Evolutionary conservation across 805 yeast species (phyloP), one percentile per base, ranked within the genome.

Genomic region (Grigorovia jiainica): DNA sequence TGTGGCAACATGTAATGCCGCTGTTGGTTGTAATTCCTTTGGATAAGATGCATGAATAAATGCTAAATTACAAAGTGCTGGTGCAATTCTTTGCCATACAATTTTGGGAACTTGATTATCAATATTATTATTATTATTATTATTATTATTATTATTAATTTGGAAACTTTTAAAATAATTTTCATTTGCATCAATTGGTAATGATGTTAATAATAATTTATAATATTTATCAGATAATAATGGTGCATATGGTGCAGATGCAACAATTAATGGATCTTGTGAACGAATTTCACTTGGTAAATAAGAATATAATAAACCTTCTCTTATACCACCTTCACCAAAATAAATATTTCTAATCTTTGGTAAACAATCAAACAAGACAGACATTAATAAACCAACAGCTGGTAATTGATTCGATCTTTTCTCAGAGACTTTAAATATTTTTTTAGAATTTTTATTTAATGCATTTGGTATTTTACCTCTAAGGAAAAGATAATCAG

Each of bases 11-110:
- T 76, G 80, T 33, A 82, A 64, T 1, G 87, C 84, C 1, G 86
- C 82, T 5, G 81, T 73, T 7, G 89, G 79, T 60, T 81, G 90
- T 39, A 81, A 60, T 54, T 82, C 90, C 53, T 81, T 78, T 24
- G 87, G 84, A 54, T 80, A 82, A 7, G 87, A 77, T 25, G 84
- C 78, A 55, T 82, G 89, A 10, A 79, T 82, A 60, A 82, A 83
- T 1, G 87, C 82, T 39, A 82, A 64, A 53, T 83, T 82, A 52
- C 85, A 80, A 25, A 82, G 64, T 0, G 87, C 87, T 10, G 82
- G 83, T 4, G 78, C 77, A 9, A 83, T 70, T 49, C 87, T 67
- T 34, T 71, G 61, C 18, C 70, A 59, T 15, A 82, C 75, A 45
- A 79, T 78, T 16, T 57, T 56, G 4, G 89, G 89, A 2, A 78